Percentiles rank a stretch among this genome's conserved stretches.
These are phyloP conservation scores for Lanmaoa pseudosensibilis DNA, from an alignment of 768 basidiomycete genomes.

Conservation along the genomic window DNA sequence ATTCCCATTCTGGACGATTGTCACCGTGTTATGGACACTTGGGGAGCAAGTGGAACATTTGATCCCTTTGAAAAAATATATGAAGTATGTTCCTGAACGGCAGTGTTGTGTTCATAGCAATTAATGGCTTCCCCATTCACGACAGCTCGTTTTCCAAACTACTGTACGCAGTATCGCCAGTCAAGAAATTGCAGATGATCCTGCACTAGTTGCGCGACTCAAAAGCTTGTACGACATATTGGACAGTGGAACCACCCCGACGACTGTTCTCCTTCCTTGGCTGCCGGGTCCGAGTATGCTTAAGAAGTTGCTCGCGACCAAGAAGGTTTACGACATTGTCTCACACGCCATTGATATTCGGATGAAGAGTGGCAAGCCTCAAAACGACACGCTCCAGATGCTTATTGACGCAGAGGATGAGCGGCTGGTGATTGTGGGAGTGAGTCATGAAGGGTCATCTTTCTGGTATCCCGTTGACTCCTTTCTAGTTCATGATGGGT, in stretches of 20 bases:
- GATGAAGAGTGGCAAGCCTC: constrained; percentile 52
- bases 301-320: constrained; percentile 69
- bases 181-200: constrained; percentile 68
- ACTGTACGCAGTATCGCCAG: constrained; percentile 68
- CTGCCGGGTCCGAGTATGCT: constrained; percentile 73
- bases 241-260: constrained; percentile 69
- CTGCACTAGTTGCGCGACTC: constrained; percentile 57
- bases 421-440: constrained; percentile 65
- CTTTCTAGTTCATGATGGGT: constrained; percentile 74
- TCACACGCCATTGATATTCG: constrained; percentile 55
- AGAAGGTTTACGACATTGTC: constrained; percentile 73
- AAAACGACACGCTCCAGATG: constrained; percentile 72
- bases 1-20: constrained; percentile 65
- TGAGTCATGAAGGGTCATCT: constrained; percentile 35
- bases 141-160: constrained; percentile 68
- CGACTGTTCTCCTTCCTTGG: constrained; percentile 75
- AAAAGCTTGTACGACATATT: constrained; percentile 66
- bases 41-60: constrained; percentile 63
- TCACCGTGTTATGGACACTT: constrained; percentile 57
- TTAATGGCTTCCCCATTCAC: background rate
- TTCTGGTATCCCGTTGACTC: constrained; percentile 23
- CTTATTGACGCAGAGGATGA: constrained; percentile 72
- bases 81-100: constrained; percentile 45
- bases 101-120: background rate
- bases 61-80: constrained; percentile 74